These are phyloP conservation scores for Hyphodiscus hymeniophilus DNA, from an alignment of 495 filamentous ascomycete genomes.

Conservation along the genomic window DNA sequence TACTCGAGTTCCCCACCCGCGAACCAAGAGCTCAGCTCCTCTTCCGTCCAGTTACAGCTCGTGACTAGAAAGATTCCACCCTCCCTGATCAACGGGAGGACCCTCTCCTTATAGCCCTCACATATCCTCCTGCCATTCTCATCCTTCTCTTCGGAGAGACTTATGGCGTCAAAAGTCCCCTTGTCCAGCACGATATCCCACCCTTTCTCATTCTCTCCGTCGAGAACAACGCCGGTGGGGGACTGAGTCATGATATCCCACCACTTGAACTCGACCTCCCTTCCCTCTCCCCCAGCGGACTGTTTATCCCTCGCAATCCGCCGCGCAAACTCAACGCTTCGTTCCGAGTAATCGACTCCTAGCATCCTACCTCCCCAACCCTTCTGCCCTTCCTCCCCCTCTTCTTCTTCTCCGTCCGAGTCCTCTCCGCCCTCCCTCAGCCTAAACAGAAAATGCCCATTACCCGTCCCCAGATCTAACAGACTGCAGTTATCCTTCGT, in stretches of 20 bases:
- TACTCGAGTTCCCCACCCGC: constrained; percentile 40
- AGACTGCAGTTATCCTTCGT: constrained; percentile 27
- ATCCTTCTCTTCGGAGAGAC: constrained; percentile 55
- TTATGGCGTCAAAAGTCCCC: constrained; percentile 93
- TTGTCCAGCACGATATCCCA: constrained; percentile 94
- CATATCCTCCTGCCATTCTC: constrained; percentile 44
- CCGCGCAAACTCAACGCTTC: constrained; percentile 63
- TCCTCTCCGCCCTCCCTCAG: constrained; percentile 42
- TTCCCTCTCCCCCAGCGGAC: constrained; percentile 7
- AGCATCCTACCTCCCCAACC: constrained; percentile 56
- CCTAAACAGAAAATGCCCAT: constrained; percentile 78
- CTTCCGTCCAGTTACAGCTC: constrained; percentile 96
- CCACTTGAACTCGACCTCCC: constrained; percentile 51
- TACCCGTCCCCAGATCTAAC: constrained; percentile 79
- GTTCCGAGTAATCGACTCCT: constrained; percentile 78
- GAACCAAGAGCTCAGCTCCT: constrained; percentile 76
- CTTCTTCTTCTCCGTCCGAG: constrained; percentile 14
- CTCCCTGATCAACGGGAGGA: constrained; percentile 52
- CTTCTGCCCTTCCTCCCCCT: constrained; percentile 7
- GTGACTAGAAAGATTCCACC: constrained; percentile 77
- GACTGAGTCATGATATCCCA: constrained; percentile 66
- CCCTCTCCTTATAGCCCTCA: constrained; percentile 65
- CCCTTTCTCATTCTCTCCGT: constrained; percentile 30
- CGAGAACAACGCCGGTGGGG: constrained; percentile 27
- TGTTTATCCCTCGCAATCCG: constrained; percentile 33